These are phyloP conservation scores for Craspedostauros australis DNA, from an alignment of 108 stramenopile species.

Conservation along the genomic window DNA sequence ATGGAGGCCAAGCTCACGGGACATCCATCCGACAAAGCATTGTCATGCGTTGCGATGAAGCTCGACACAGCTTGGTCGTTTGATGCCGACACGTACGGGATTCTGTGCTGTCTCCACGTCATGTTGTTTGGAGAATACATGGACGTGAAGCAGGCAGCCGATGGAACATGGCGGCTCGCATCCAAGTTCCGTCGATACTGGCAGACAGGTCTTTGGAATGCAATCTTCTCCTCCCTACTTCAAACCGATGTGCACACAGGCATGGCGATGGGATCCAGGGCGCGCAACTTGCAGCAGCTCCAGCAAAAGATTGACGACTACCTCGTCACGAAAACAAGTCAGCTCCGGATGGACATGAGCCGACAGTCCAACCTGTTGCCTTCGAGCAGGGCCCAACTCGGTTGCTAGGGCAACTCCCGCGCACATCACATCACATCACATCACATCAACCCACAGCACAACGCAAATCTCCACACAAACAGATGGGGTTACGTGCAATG, in stretches of 20 bases:
- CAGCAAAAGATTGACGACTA: slow-evolving; percentile 22
- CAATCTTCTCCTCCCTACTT: slow-evolving; percentile 56
- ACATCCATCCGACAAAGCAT: slow-evolving; percentile 44
- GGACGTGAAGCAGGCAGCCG: slow-evolving; percentile 30
- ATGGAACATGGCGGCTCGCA: slow-evolving; percentile 37
- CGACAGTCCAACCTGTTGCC: slow-evolving; percentile 24
- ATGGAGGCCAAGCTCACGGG: slow-evolving; percentile 42
- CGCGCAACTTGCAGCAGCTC: slow-evolving; percentile 21
- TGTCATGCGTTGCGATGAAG: slow-evolving; percentile 67
- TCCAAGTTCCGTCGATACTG: slow-evolving; percentile 59
- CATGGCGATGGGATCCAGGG: slow-evolving; percentile 26
- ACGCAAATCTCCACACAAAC: too few relatives aligned
- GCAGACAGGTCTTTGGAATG: slow-evolving; percentile 58
- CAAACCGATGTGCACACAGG: slow-evolving; percentile 42
- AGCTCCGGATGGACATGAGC: slow-evolving; percentile 11
- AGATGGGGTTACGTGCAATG: too few relatives aligned
- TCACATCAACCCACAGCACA: too few relatives aligned
- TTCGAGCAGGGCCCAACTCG: slow-evolving; percentile 11
- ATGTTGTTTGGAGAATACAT: slow-evolving; percentile 68
- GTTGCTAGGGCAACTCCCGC: slow-evolving; percentile 1
- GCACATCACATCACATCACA: too few relatives aligned
- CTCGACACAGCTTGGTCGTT: slow-evolving; percentile 61
- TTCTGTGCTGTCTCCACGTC: slow-evolving; percentile 53
- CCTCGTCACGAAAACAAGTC: slow-evolving; percentile 3
- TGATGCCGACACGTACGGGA: slow-evolving; percentile 71